Evolutionary conservation across 257 asterid genomes (phyloP), one percentile per base, ranked within the genome.

Genomic region (Perilla frutescens): DNA sequence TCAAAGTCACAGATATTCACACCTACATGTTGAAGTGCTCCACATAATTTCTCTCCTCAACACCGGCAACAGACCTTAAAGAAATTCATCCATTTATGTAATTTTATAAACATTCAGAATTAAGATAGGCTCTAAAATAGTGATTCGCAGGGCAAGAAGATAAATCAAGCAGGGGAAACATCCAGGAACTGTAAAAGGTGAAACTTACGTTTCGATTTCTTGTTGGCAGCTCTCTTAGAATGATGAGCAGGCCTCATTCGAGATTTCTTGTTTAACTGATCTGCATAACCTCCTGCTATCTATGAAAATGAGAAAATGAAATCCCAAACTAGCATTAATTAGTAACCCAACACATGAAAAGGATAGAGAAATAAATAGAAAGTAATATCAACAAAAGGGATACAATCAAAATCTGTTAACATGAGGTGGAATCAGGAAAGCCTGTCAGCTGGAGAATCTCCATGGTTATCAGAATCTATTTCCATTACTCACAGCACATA

Each of bases 191-290:
- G 51, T 36, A 75, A 7, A 8, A 74, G 73, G 51, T 64, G 53
- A 76, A 78, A 83, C 96, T 86, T 74, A 92, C 96, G 84, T 76
- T 84, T 89, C 80, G 81, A 59, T 78, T 87, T 86, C 82, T 79
- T 81, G 72, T 74, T 70, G 61, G 64, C 49, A 74, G 79, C 79
- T 83, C 73, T 84, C 80, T 76, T 80, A 75, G 85, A 81, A 54
- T 79, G 84, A 57, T 88, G 86, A 65, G 82, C 69, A 40, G 88
- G 80, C 82, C 82, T 90, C 50, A 82, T 72, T 76, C 81, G 83
- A 59, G 84, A 76, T 83, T 86, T 86, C 80, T 81, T 82, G 72
- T 70, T 82, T 41, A 80, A 68, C 65, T 68, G 77, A 48, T 86
- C 85, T 51, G 80, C 86, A 62, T 65, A 77, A 62, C 76, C 92